Evolutionary conservation across 805 yeast genomes (phyloP).

Genomic region (Starmera quercuum): DNA sequence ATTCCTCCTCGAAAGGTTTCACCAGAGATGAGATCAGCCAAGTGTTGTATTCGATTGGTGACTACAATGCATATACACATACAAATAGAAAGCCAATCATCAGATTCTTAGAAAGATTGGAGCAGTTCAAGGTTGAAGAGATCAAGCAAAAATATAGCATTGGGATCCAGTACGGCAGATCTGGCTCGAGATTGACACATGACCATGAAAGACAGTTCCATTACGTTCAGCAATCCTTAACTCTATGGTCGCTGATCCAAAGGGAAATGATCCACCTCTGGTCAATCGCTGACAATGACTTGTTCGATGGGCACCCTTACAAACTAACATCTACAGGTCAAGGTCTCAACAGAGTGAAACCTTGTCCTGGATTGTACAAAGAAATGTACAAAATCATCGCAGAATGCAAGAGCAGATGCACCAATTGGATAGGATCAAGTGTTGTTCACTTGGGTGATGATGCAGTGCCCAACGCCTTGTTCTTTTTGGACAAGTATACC

Average conservation of each 20-base stretch:
- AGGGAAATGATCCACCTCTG: slow-evolving; percentile 71
- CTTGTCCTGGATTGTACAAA: slow-evolving; percentile 62
- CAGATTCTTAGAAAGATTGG: slow-evolving; percentile 48
- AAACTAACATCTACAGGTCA: slow-evolving; percentile 69
- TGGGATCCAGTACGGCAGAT: slow-evolving; percentile 58
- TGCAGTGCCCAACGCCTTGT: slow-evolving; percentile 77
- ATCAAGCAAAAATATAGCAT: slow-evolving; percentile 34
- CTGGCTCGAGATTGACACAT: slow-evolving; percentile 69
- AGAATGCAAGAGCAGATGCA: slow-evolving; percentile 56
- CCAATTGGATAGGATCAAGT: slow-evolving; percentile 73
- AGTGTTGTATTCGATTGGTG: slow-evolving; percentile 70
- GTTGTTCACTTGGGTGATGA: slow-evolving; percentile 79
- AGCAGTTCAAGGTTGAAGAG: slow-evolving; percentile 38
- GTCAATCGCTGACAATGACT: slow-evolving; percentile 70
- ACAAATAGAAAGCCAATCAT: slow-evolving; percentile 63
- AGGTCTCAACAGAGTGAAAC: slow-evolving; percentile 69
- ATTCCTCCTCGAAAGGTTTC: slow-evolving; percentile 32
- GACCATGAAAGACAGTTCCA: slow-evolving; percentile 65
- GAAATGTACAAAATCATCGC: slow-evolving; percentile 63
- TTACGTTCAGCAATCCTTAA: slow-evolving; percentile 68
- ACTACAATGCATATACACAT: slow-evolving; percentile 64
- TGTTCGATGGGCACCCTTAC: slow-evolving; percentile 48
- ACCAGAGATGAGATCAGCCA: slow-evolving; percentile 61
- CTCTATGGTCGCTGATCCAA: slow-evolving; percentile 72
- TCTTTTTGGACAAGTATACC: slow-evolving; percentile 70